Evolutionary conservation across 345 rosid species (phyloP).

Genomic region (Eucalyptus erythrocorys): DNA sequence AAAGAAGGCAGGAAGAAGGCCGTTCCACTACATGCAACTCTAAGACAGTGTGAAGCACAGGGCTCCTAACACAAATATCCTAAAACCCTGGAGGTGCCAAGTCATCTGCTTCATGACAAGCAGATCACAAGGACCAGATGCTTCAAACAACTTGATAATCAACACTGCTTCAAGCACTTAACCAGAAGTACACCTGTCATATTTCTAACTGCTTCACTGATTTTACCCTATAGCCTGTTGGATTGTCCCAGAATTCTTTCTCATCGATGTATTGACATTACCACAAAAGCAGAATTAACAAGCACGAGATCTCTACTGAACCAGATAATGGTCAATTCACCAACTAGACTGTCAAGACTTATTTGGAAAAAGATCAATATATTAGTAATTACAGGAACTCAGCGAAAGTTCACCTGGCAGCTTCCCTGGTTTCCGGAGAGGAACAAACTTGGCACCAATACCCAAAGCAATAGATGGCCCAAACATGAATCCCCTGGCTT

Average conservation of each 20-base stretch:
- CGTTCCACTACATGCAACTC: background rate
- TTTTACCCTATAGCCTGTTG: background rate
- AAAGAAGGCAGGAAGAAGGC: background rate
- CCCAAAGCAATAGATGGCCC: constrained; percentile 87
- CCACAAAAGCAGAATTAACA: background rate
- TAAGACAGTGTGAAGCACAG: background rate
- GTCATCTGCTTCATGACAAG: background rate
- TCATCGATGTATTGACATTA: background rate
- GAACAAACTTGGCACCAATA: constrained; percentile 80
- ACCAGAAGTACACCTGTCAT: background rate
- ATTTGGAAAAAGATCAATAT: background rate
- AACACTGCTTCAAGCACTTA: background rate
- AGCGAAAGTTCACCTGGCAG: constrained; percentile 43
- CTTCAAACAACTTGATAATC: background rate
- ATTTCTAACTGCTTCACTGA: background rate
- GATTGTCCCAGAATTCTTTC: background rate
- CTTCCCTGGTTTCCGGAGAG: constrained; percentile 67
- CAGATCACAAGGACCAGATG: background rate
- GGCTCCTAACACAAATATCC: background rate
- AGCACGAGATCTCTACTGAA: background rate
- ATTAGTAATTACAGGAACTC: background rate
- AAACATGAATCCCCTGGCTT: constrained; percentile 82
- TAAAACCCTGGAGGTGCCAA: background rate
- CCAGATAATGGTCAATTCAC: background rate
- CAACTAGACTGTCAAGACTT: background rate